phyloP scores from a whole-genome alignment of 228 moss, liverwort and hornwort genomes.

The Sphagnum fallax region DNA sequence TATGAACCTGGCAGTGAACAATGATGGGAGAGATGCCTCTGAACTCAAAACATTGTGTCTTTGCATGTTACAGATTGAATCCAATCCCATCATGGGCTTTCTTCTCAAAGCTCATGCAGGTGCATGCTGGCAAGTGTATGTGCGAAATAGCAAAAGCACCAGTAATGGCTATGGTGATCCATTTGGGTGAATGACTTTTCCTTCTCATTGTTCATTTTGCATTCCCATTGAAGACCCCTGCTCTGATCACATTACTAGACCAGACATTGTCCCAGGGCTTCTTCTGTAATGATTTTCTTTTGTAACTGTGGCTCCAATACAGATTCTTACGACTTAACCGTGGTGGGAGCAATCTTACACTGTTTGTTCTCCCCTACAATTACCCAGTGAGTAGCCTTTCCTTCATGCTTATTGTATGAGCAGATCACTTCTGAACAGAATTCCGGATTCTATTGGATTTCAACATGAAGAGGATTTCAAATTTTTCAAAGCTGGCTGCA shows the following conservation, averaged over 20 bases:
- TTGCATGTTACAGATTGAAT: constrained; percentile 68
- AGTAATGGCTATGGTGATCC: constrained; percentile 95
- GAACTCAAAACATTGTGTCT: too few relatives aligned
- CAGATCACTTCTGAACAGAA: too few relatives aligned
- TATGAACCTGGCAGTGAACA: too few relatives aligned
- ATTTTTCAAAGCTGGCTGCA: too few relatives aligned
- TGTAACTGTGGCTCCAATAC: not conserved
- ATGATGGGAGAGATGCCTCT: too few relatives aligned
- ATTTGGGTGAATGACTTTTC: constrained; percentile 60
- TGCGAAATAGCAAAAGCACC: constrained; percentile 65
- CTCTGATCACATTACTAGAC: too few relatives aligned
- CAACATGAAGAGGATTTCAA: too few relatives aligned
- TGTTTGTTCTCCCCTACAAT: constrained; percentile 92
- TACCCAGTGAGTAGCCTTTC: constrained; percentile 63
- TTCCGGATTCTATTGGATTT: too few relatives aligned
- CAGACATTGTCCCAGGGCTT: too few relatives aligned
- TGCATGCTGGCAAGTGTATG: constrained; percentile 97
- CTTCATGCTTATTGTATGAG: too few relatives aligned
- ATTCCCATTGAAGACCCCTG: too few relatives aligned
- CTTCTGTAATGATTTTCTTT: too few relatives aligned
- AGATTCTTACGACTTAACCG: constrained; percentile 95
- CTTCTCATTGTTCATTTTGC: not conserved
- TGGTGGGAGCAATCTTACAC: constrained; percentile 61
- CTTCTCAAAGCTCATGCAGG: constrained; percentile 64
- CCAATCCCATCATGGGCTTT: constrained; percentile 82